Base-by-base conservation (phyloP, 495 filamentous ascomycete genomes). In the Neurospora sp. region DNA sequence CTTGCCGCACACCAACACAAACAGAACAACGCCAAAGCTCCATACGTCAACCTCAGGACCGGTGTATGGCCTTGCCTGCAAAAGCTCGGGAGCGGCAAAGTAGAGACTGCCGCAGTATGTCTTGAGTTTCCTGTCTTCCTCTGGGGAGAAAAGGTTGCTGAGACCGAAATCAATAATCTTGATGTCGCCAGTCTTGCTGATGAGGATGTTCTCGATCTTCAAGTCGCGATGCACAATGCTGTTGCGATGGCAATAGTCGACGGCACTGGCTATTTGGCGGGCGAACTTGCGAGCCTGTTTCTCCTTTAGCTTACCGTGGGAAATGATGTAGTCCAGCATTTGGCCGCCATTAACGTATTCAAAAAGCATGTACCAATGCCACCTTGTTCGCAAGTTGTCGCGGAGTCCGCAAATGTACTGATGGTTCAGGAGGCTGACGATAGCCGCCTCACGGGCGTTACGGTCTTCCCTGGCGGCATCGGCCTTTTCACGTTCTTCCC, bases 291-390 rank as follows among this genome's bases (percentile, higher is more conserved):
- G 90, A 3, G 96, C 96, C 82, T 97, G 95, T 80, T 99, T 99
- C 84, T 99, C 96, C 85, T 98, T 98, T 76, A 99, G 83, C 73
- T 95, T 91, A 69, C 96, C 96, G 79, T 99, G 96, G 14, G 94
- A 97, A 78, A 99, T 99, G 82, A 99, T 99, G 81, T 99, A 99
- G 84, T 99, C 96, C 59, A 99, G 89, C 96, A 99, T 99, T 81
- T 99, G 96, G 16, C 96, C 96, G 69, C 96, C 96, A 80, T 99
- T 98, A 82, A 99, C 96, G 80, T 97, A 97, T 84, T 99, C 96
- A 79, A 98, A 99, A 31, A 99, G 89, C 96, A 99, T 99, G 81
- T 99, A 99, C 96, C 96, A 99, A 81, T 99, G 96, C 82, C 97
- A 96, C 78, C 94, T 93, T 20, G 96, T 98, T 31, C 94, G 92